Conservation (phyloP, 2,329 filamentous ascomycete species). For the Xylaria sp. region DNA sequence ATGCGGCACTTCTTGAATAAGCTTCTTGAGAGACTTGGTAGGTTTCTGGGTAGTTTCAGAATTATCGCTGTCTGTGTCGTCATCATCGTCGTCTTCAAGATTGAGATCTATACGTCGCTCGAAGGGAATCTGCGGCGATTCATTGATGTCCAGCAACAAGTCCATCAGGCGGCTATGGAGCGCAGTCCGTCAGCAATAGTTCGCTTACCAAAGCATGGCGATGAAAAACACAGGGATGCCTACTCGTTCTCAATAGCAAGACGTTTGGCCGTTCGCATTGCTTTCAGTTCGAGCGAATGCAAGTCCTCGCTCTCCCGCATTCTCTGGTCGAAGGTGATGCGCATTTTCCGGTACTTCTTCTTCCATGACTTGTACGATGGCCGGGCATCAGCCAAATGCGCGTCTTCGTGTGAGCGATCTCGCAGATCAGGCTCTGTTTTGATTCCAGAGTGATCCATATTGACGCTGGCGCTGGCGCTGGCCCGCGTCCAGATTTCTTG, state of each 20-base stretch:
- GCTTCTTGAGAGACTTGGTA: constrained; percentile 60
- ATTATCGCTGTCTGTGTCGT: constrained; percentile 55
- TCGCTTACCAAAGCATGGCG: constrained; percentile 26
- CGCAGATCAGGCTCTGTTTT: constrained; percentile 46
- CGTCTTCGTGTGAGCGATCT: constrained; percentile 51
- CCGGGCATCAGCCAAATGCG: constrained; percentile 55
- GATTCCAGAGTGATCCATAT: constrained; percentile 45
- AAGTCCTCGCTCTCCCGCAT: constrained; percentile 85
- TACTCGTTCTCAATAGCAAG: constrained; percentile 95
- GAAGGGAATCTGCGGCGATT: constrained; percentile 78
- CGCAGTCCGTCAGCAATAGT: constrained; percentile 37
- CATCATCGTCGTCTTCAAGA: constrained; percentile 55
- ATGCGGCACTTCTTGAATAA: constrained; percentile 65
- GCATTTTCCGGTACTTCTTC: constrained; percentile 97
- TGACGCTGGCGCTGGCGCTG: constrained; percentile 8
- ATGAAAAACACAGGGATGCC: constrained; percentile 49
- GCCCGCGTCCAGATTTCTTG: not conserved
- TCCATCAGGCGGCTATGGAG: constrained; percentile 81
- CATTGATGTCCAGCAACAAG: constrained; percentile 88
- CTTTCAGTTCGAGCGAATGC: constrained; percentile 83
- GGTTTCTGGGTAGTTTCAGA: constrained; percentile 52
- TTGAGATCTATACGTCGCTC: constrained; percentile 79
- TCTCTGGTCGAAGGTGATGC: constrained; percentile 78
- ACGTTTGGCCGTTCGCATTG: constrained; percentile 81
- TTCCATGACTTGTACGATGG: constrained; percentile 75